Evolutionary conservation across 345 rosid genomes (phyloP), one percentile per base, ranked within the genome.

Genomic region (Gossypium australe): DNA sequence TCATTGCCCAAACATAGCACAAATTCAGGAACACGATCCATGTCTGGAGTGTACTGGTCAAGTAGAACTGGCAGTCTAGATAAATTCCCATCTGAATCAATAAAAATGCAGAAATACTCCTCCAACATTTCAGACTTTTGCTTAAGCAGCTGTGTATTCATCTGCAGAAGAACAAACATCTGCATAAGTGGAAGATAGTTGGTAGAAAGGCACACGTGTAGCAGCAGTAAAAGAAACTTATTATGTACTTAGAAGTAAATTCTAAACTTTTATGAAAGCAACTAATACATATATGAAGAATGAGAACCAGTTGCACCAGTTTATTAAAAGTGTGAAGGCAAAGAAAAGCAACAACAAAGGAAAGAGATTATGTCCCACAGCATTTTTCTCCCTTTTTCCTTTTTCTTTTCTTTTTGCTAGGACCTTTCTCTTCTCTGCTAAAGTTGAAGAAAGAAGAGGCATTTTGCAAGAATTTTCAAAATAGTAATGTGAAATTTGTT

Each of bases 11-110:
- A 84, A 81, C 89, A 86, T 71, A 95, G 94, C 64, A 87, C 79
- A 82, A 95, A 89, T 77, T 91, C 99, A 20, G 99, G 99, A 82
- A 93, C 86, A 47, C 90, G 89, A 78, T 95, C 99, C 99, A 95
- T 92, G 81, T 93, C 98, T 65, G 97, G 99, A 27, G 85, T 88
- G 80, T 91, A 84, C 82, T 95, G 99, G 76, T 95, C 99, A 72
- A 95, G 97, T 78, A 95, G 82, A 74, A 93, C 90, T 60, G 98
- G 99, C 77, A 95, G 93, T 87, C 93, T 85, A 66, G 87, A 87
- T 77, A 95, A 87, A 69, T 87, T 85, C 73, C 94, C 94, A 69
- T 85, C 78, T 38, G 86, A 52, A 76, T 91, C 93, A 29, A 94
- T 82, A 79, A 80, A 81, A 78, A 94, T 79, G 72, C 93, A 52